Base-by-base conservation (phyloP, 163 green algal species). In the Scenedesmus sp. region DNA sequence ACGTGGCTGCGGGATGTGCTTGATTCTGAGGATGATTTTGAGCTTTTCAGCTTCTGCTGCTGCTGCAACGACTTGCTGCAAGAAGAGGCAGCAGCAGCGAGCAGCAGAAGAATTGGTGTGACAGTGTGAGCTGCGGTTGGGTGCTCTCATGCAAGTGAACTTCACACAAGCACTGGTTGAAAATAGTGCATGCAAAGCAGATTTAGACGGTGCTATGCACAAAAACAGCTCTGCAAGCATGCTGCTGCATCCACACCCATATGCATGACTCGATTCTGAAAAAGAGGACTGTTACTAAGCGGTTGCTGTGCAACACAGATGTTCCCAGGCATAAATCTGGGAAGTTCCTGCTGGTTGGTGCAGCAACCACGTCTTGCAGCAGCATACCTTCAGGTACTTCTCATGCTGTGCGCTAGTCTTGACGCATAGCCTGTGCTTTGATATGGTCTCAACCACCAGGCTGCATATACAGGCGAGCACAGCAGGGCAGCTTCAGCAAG, bases 401-500 rank as follows among this genome's bases (percentile, higher is more conserved):
- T 79, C 26, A 84, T 98, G 96, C 18, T 93, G 46, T 13, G 91
- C 6, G 46, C 94, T 90, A 0, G 46, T 77, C 8, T 82, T 60
- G 12, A 87, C 64, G 86, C 95, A 98, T 20, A 95, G 90, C 3
- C 88, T 86, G 92, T 99, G 97, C 85, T 90, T 84, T 0, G 97
- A 96, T 8, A 99, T 97, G 15, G 97, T 99, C 82, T 98, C 96
- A 15, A 98, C 52, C 10, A 99, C 82, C 55, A 98, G 82, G 74
- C 96, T 98, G 96, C 82, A 16, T 20, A 76, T 15, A 52, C 93
- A 90, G 8, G n/a, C 54, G 73, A 60, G 74, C 87, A 77, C 74
- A 91, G 54, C 26, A 73, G 81, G 12, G 52, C 34, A 64, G 1
- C 34, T 60, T 46, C 12, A 66, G 54, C 54, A 66, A 86, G 55